These are phyloP conservation scores for Diutina neorugosa DNA, from an alignment of 1,139 yeast species.

Conservation along the genomic window DNA sequence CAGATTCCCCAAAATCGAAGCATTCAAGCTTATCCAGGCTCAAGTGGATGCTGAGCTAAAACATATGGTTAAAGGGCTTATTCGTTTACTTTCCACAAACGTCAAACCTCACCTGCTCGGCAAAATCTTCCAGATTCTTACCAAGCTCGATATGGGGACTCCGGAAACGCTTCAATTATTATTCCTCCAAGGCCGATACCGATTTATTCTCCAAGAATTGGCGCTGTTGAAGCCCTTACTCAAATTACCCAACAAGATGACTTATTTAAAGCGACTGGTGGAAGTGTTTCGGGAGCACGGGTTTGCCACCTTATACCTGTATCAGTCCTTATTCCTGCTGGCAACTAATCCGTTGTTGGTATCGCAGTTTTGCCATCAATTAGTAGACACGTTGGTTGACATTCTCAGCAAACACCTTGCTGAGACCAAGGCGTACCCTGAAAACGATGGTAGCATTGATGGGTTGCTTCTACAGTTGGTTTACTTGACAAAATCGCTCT, in stretches of 20 bases:
- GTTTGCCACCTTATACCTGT: constrained; percentile 59
- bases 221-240: constrained; percentile 43
- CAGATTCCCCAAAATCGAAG: constrained; percentile 51
- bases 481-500: constrained; percentile 65
- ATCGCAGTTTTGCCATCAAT: constrained; percentile 17
- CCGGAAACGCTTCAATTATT: constrained; percentile 25
- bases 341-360: constrained; percentile 11
- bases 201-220: constrained; percentile 49
- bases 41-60: constrained; percentile 48
- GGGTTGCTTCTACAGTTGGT: constrained; percentile 61
- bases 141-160: constrained; percentile 39
- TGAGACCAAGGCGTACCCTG: constrained; percentile 5
- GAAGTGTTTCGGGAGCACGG: constrained; percentile 79
- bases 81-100: constrained; percentile 61
- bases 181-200: constrained; percentile 43
- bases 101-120: constrained; percentile 66
- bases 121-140: constrained; percentile 66
- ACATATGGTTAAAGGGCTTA: constrained; percentile 55
- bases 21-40: constrained; percentile 42
- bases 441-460: constrained; percentile 16
- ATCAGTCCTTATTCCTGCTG: constrained; percentile 47
- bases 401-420: constrained; percentile 21
- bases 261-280: constrained; percentile 63
- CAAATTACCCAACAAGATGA: constrained; percentile 35
- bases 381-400: constrained; percentile 17